Evolutionary conservation across 1,284 basidiomycete genomes (phyloP).

Genomic region (Moesziomyces globuligerus): DNA sequence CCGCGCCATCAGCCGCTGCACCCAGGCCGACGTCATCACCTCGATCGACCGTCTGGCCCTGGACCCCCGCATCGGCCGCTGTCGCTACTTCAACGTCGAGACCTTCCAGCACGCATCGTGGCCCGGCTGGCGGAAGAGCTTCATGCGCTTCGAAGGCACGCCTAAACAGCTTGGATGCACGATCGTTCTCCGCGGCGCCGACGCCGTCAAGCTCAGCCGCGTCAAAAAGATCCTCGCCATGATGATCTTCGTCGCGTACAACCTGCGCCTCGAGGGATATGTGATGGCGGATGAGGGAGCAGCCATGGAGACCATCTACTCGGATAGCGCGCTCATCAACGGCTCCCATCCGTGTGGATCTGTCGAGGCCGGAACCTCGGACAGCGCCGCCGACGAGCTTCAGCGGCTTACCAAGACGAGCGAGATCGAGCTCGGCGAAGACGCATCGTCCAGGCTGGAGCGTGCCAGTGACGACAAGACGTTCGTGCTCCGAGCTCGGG

Average conservation of each 20-base stretch:
- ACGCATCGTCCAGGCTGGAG: slow-evolving; percentile 14
- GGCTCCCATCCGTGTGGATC: slow-evolving; percentile 34
- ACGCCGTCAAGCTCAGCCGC: slow-evolving; percentile 79
- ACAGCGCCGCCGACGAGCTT: slow-evolving; percentile 37
- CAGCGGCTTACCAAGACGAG: slow-evolving; percentile 12
- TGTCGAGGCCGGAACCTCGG: slow-evolving; percentile 18
- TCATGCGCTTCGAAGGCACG: slow-evolving; percentile 92
- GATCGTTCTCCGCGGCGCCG: slow-evolving; percentile 88
- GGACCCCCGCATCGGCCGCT: slow-evolving; percentile 90
- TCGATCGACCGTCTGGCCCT: slow-evolving; percentile 93
- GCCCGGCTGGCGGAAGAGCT: slow-evolving; percentile 88
- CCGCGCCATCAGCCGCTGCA: slow-evolving; percentile 88
- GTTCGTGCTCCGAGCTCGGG: slow-evolving; percentile 29
- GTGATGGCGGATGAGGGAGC: slow-evolving; percentile 85
- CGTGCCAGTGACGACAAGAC: slow-evolving; percentile 31
- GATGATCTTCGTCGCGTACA: slow-evolving; percentile 86
- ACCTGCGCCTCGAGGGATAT: slow-evolving; percentile 91
- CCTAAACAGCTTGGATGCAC: slow-evolving; percentile 91
- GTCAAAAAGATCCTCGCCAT: slow-evolving; percentile 93
- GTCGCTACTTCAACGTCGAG: slow-evolving; percentile 85
- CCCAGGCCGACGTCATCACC: slow-evolving; percentile 91
- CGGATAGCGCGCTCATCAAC: slow-evolving; percentile 34
- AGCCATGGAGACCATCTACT: slow-evolving; percentile 46
- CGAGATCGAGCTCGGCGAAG: slow-evolving; percentile 16
- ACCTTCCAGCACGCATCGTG: slow-evolving; percentile 93